Conservation (phyloP, 176 grass and related monocot genomes). For the Puccinellia tenuiflora region DNA sequence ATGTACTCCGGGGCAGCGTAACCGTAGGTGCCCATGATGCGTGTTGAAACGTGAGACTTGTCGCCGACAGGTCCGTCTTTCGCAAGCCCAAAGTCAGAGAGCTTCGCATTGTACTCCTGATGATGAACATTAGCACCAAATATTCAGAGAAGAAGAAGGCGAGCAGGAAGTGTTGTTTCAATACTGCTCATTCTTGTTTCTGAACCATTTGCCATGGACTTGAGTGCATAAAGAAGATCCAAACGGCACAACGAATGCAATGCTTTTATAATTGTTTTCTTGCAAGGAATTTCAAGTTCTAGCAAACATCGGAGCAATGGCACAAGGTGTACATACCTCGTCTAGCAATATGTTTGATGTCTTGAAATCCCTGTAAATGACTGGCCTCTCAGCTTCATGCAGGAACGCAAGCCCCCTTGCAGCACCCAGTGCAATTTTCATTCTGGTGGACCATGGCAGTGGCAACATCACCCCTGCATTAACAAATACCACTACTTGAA, state of each 20-base stretch:
- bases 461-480: constrained; percentile 44
- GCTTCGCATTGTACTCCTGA: constrained; percentile 74
- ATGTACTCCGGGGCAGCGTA: constrained; percentile 95
- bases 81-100: constrained; percentile 90
- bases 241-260: not conserved
- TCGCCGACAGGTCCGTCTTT: constrained; percentile 83
- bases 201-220: not conserved
- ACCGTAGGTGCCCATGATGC: constrained; percentile 85
- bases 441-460: constrained; percentile 62
- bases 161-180: not conserved
- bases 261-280: not conserved
- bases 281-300: not conserved
- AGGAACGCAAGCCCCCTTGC: constrained; percentile 76
- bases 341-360: constrained; percentile 81
- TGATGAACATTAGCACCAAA: not conserved
- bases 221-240: not conserved
- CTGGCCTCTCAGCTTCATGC: constrained; percentile 68
- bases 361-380: constrained; percentile 85
- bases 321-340: constrained; percentile 27
- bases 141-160: not conserved
- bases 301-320: not conserved
- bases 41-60: constrained; percentile 78
- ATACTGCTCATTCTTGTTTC: not conserved
- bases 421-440: constrained; percentile 67
- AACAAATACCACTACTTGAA: not conserved